A percentile compares a stretch with the other conserved stretches of the same genome.
phyloP scores from a whole-genome alignment of 176 grass and related monocot species.

The Aegilops longissima region DNA sequence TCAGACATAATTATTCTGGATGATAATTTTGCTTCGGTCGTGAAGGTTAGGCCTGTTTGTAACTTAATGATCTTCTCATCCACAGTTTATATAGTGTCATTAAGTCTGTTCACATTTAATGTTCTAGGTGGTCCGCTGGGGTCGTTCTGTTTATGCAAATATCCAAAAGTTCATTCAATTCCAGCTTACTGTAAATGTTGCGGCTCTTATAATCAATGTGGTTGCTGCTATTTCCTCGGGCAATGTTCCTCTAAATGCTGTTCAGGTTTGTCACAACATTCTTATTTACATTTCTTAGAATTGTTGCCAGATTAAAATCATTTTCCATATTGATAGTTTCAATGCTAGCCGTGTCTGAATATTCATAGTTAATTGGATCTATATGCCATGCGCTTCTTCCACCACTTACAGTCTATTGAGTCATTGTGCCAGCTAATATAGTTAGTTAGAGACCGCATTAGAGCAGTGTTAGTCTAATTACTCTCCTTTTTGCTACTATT shows the following conservation, averaged over 20 bases:
- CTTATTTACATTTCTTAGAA: constrained; percentile 4
- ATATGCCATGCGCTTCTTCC: background rate
- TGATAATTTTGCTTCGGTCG: constrained; percentile 95
- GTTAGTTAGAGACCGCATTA: background rate
- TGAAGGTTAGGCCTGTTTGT: constrained; percentile 62
- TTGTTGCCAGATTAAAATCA: background rate
- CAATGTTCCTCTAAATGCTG: constrained; percentile 93
- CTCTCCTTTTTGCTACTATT: background rate
- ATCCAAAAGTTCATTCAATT: constrained; percentile 99
- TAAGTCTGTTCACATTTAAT: constrained; percentile 22
- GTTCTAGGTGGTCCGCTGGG: constrained; percentile 92
- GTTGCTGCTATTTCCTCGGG: constrained; percentile 89
- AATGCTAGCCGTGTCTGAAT: constrained; percentile 16
- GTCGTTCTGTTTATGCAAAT: constrained; percentile 93
- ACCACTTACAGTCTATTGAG: constrained; percentile 6
- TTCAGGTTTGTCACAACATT: constrained; percentile 69
- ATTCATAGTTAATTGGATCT: constrained; percentile 4
- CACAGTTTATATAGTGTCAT: background rate
- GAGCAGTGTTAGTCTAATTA: constrained; percentile 5
- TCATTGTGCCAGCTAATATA: background rate
- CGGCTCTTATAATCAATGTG: constrained; percentile 96
- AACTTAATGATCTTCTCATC: constrained; percentile 25
- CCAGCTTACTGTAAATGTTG: constrained; percentile 96
- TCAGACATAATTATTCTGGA: constrained; percentile 99
- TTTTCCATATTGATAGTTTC: constrained; percentile 9